Conservation (phyloP, 2,329 filamentous ascomycete species). For the Septoria linicola region DNA sequence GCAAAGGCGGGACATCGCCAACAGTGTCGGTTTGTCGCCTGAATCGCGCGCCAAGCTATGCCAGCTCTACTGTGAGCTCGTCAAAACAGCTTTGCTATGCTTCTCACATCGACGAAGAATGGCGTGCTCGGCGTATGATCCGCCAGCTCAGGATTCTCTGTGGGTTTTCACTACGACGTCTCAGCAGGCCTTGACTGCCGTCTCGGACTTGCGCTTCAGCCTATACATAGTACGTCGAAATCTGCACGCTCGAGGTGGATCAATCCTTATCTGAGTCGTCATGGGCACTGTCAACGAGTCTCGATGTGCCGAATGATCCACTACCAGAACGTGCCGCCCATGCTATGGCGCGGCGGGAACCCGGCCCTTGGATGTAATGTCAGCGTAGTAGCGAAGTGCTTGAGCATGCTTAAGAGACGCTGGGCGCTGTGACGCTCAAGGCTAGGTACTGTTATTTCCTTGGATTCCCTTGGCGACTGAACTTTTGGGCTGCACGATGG, state of each 20-base stretch:
- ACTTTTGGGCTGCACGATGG: no score
- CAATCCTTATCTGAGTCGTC: not conserved
- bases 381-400: slow-evolving; percentile 9
- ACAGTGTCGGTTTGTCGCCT: not conserved
- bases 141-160: slow-evolving; percentile 2
- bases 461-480: slow-evolving; percentile 18
- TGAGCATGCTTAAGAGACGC: slow-evolving; percentile 18
- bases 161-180: not conserved
- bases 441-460: no score
- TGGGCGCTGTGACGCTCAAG: no score
- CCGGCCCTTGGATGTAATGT: slow-evolving; percentile 1
- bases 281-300: not conserved
- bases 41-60: not conserved
- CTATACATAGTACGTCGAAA: not conserved
- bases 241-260: not conserved
- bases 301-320: slow-evolving; percentile 5
- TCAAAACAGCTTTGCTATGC: slow-evolving; percentile 3
- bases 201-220: not conserved
- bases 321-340: slow-evolving; percentile 4
- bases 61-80: not conserved
- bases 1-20: slow-evolving; percentile 15
- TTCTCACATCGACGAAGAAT: slow-evolving; percentile 10
- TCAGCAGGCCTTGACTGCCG: not conserved
- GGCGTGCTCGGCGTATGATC: slow-evolving; percentile 12
- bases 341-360: slow-evolving; percentile 5